A percentile compares a stretch with the other conserved stretches of the same genome.
These are phyloP conservation scores for Fusarium chlamydosporum DNA, from an alignment of 2,329 filamentous ascomycete genomes.

Conservation along the genomic window DNA sequence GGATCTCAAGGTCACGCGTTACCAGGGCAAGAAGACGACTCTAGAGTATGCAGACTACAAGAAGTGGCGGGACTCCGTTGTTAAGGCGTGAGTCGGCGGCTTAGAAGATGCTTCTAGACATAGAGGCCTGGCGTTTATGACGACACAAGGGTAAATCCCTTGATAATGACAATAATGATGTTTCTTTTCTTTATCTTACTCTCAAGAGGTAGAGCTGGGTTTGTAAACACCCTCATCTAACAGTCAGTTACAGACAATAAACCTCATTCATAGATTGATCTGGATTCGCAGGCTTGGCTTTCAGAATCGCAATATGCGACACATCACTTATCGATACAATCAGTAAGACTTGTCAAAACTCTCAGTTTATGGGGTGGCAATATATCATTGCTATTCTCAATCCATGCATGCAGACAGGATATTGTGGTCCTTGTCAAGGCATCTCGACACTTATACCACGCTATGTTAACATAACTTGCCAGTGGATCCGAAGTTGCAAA, in stretches of 20 bases:
- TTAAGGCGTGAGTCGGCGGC: constrained; percentile 52
- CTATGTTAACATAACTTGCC: constrained; percentile 1
- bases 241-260: constrained; percentile 36
- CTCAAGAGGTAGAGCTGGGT: constrained; percentile 42
- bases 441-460: neutral
- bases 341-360: constrained; percentile 8
- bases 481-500: constrained; percentile 13
- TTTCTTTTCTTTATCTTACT: constrained; percentile 22
- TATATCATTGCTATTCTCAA: neutral
- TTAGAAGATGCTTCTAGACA: constrained; percentile 48
- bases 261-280: constrained; percentile 31
- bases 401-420: neutral
- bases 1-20: constrained; percentile 82
- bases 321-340: constrained; percentile 3
- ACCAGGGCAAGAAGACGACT: constrained; percentile 85
- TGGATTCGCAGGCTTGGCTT: constrained; percentile 31
- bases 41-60: constrained; percentile 81
- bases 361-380: neutral
- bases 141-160: constrained; percentile 22
- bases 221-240: constrained; percentile 29
- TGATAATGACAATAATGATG: constrained; percentile 12
- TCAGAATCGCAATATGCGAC: constrained; percentile 3
- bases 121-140: constrained; percentile 50
- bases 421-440: neutral
- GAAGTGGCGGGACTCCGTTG: constrained; percentile 83